Base-by-base conservation (phyloP, 306 rosid species). In the Dalbergia cultrata region DNA sequence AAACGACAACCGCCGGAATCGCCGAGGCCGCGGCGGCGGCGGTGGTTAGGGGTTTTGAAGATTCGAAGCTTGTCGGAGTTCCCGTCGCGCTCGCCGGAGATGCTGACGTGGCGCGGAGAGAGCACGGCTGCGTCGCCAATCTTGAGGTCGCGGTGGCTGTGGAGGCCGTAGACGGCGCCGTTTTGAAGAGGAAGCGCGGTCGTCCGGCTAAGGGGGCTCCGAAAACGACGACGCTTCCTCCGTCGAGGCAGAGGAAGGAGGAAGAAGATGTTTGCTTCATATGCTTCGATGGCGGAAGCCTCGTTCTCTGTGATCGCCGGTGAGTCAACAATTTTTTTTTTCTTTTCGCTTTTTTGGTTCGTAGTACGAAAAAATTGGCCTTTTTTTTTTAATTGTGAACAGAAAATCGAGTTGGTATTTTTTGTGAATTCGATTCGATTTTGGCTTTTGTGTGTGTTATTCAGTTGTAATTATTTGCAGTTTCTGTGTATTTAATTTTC, bases 251-350 rank as follows among this genome's bases (percentile, higher is more conserved):
- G 80, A 79, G 68, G 57, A 89, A 64, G 44, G 97, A 93, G 2
- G 99, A 92, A 18, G 99, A 96, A 64, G 99, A 93, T 77, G 98
- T 96, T 31, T 96, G 99, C 72, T 96, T 96, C 73, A 89, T 96
- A 7, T 96, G 99, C 87, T 96, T 96, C 62, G 99, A 96, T 13
- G 99, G 99, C 7, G 99, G 99, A 41, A 92, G 90, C 66, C 98
- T 93, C 19, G 99, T 96, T 80, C 97, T 96, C 41, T 96, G 99
- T 62, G 99, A 96, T 93, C 93, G 94, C 81, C 89, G 98, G 99
- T 96, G 70, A 89, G 94, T 78, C 53, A 17, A 54, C 22, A 8
- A 8, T 16, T n/a, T 4, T 54, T 13, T 37, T 7, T 37, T 37
- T 37, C 31, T 37, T 37, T 44, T 8, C 37, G 31, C n/a, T 59